These are phyloP conservation scores for Phellopilus nigrolimitatus DNA, from an alignment of 1,284 basidiomycete genomes.

Conservation along the genomic window DNA sequence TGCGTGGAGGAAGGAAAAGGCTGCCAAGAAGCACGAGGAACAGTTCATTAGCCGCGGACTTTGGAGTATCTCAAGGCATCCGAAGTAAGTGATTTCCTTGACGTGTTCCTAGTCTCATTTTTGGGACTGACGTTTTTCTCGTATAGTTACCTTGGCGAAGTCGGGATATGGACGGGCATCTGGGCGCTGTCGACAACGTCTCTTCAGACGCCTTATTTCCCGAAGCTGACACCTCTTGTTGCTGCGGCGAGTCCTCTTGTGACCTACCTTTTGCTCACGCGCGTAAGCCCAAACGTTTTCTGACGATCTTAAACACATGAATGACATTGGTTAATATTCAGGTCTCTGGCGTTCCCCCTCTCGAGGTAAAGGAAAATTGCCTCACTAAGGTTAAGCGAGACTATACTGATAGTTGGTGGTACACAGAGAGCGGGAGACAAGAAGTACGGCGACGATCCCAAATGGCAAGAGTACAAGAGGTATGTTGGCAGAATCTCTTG, in stretches of 20 bases:
- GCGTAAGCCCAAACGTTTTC: conserved; percentile 36
- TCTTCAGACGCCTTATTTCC: conserved; percentile 43
- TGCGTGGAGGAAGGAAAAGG: conserved; percentile 57
- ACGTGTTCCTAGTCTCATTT: neutral
- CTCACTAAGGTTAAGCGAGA: too few species aligned
- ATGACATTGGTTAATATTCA: too few species aligned
- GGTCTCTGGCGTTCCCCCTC: conserved; percentile 65
- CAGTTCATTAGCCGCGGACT: conserved; percentile 69
- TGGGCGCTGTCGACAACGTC: conserved; percentile 54
- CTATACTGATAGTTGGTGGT: too few species aligned
- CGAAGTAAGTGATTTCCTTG: conserved; percentile 49
- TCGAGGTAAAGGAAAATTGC: conserved; percentile 43
- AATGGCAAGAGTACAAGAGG: conserved; percentile 68
- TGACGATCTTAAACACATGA: too few species aligned
- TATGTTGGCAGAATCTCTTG: conserved; percentile 27
- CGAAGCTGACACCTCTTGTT: conserved; percentile 40
- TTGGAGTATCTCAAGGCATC: conserved; percentile 71
- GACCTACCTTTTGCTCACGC: conserved; percentile 55
- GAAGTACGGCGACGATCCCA: conserved; percentile 58
- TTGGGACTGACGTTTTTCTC: too few species aligned
- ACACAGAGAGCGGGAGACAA: conserved; percentile 48
- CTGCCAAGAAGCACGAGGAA: conserved; percentile 69
- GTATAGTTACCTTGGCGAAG: conserved; percentile 70
- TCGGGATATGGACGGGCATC: conserved; percentile 70
- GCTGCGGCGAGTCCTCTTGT: conserved; percentile 61